These are phyloP conservation scores for Kodamaea nitidulidarum DNA, from an alignment of 805 yeast species.

Conservation along the genomic window DNA sequence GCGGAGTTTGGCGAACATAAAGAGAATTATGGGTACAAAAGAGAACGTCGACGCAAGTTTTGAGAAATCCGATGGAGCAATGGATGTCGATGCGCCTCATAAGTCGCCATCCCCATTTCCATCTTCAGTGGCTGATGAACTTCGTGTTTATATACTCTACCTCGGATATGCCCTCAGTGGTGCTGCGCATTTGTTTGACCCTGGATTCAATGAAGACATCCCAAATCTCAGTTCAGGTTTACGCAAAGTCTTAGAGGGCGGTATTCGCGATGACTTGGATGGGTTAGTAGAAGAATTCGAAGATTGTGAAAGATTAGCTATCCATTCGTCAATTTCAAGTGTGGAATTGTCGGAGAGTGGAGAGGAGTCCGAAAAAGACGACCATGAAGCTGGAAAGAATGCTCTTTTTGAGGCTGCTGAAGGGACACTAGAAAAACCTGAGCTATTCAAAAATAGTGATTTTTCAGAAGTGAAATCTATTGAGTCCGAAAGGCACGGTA, in stretches of 20 bases:
- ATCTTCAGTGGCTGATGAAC: slow-evolving; percentile 44
- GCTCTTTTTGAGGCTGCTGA: background rate
- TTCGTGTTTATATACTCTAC: slow-evolving; percentile 53
- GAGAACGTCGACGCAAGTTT: background rate
- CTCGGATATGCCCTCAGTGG: slow-evolving; percentile 66
- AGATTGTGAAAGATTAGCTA: background rate
- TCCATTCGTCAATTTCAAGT: background rate
- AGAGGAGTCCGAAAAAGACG: background rate
- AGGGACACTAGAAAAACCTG: background rate
- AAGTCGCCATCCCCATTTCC: slow-evolving; percentile 10
- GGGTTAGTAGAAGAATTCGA: background rate
- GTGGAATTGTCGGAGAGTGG: background rate
- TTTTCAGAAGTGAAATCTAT: background rate
- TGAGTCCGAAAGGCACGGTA: background rate
- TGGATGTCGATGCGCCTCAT: background rate
- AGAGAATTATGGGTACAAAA: slow-evolving; percentile 10
- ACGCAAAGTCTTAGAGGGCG: background rate
- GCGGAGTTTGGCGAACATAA: slow-evolving; percentile 34
- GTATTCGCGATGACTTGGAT: background rate
- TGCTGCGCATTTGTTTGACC: slow-evolving; percentile 66
- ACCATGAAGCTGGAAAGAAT: no score
- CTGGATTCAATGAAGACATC: slow-evolving; percentile 52
- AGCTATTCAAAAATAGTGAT: background rate
- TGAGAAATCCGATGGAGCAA: no score
- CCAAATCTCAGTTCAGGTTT: slow-evolving; percentile 26